A percentile compares a stretch with the other conserved stretches of the same genome.
These are phyloP conservation scores for Syncephalastrum sp. DNA, from an alignment of 371 early-diverging fungal species.

Conservation along the genomic window DNA sequence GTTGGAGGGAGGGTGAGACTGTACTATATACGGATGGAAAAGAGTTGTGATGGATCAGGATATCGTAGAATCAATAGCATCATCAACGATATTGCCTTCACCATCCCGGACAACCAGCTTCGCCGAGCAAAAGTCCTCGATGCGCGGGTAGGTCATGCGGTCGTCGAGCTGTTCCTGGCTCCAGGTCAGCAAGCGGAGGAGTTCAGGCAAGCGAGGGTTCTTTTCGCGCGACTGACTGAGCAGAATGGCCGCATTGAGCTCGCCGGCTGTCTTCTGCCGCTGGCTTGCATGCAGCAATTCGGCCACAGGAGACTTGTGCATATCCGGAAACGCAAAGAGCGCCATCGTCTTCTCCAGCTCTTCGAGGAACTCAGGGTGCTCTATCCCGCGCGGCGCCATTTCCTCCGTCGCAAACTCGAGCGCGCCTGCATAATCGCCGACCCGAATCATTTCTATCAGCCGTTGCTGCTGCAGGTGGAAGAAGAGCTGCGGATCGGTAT, in stretches of 20 bases:
- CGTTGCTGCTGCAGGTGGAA: constrained; percentile 96
- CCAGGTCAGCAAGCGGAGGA: constrained; percentile 91
- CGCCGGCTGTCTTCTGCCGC: constrained; percentile 89
- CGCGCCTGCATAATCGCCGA: constrained; percentile 78
- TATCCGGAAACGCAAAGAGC: constrained; percentile 85
- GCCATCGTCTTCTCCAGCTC: constrained; percentile 97
- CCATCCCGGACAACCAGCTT: constrained; percentile 59
- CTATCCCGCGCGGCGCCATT: constrained; percentile 94
- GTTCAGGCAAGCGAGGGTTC: constrained; percentile 88
- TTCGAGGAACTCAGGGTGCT: constrained; percentile 89
- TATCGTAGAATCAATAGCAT: constrained; percentile 16
- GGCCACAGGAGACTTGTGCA: constrained; percentile 66
- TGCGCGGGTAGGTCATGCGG: constrained; percentile 75
- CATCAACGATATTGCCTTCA: constrained; percentile 29
- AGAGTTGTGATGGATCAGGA: constrained; percentile 3
- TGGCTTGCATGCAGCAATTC: constrained; percentile 85
- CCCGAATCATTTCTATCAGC: constrained; percentile 90
- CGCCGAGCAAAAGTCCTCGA: constrained; percentile 80
- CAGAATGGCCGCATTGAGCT: constrained; percentile 92
- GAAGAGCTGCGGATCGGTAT: constrained; percentile 90
- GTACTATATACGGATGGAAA: not conserved
- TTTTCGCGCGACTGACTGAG: constrained; percentile 88
- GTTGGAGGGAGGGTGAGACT: too few relatives aligned
- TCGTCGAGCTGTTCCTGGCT: constrained; percentile 88
- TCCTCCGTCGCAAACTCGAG: constrained; percentile 96